These are phyloP conservation scores for Cladophialophora chaetospira DNA, from an alignment of 2,329 filamentous ascomycete species.

Conservation along the genomic window DNA sequence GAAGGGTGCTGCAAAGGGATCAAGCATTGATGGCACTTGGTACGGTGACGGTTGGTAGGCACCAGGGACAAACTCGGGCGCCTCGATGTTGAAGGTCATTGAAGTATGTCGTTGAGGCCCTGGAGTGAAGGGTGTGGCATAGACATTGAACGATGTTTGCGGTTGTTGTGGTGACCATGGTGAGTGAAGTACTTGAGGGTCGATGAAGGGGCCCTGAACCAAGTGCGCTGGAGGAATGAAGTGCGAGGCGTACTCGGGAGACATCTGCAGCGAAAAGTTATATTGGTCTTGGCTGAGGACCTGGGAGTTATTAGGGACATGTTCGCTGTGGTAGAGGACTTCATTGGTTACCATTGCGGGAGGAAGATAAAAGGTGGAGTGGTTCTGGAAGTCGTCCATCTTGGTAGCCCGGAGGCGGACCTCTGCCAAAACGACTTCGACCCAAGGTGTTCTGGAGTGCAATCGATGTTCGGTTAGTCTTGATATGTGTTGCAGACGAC, in stretches of 20 bases:
- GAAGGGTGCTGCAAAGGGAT: neutral
- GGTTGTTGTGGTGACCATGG: neutral
- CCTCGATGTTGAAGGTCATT: neutral
- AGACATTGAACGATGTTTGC: neutral
- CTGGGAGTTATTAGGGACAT: slow-evolving; percentile 4
- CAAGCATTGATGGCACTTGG: neutral
- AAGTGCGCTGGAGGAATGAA: too few species aligned
- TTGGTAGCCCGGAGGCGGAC: neutral
- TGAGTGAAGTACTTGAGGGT: too few species aligned
- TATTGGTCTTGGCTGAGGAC: neutral
- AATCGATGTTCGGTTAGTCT: neutral
- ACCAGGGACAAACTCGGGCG: neutral
- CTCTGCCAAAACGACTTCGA: too few species aligned
- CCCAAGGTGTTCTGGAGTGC: too few species aligned
- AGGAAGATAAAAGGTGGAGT: neutral
- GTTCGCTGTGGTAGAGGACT: neutral
- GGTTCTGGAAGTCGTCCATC: neutral
- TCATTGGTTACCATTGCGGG: slow-evolving; percentile 12
- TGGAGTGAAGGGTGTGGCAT: slow-evolving; percentile 1
- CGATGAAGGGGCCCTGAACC: too few species aligned
- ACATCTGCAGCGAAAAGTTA: neutral
- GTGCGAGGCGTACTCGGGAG: neutral
- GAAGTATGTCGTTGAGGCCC: neutral
- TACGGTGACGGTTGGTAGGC: neutral
- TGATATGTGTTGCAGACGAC: neutral